Evolutionary conservation across 176 grass and related monocot species (phyloP), one percentile per base, ranked within the genome.

Genomic region (Bonia amplexicaulis): DNA sequence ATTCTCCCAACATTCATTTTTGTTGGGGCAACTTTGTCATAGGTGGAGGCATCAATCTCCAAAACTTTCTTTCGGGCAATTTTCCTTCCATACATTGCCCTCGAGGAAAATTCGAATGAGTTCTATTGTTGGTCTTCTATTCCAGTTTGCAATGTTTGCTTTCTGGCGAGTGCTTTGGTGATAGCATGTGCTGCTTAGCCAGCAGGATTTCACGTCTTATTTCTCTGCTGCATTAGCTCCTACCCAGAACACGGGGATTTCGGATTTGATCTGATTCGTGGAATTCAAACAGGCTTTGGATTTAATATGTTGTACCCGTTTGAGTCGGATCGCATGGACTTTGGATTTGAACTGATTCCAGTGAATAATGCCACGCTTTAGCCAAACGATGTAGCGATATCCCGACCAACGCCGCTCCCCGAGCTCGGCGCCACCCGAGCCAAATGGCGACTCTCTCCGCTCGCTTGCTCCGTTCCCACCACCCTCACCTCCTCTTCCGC

Each of bases 1-100:
- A 87, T 83, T 76, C 35, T 85, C 80, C 92, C 76, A 39, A 89
- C 89, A 93, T 89, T 91, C 77, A 76, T 94, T 96, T 93, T 89
- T 69, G 82, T 71, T 61, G 78, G 78, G 82, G 72, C 2, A 78
- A 65, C 57, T 31, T 61, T 90, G 71, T 87, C 60, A 7, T 89
- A 86, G 90, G 76, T 76, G 68, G 85, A 60, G 81, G 48, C 59
- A 54, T 88, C 64, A 10, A 68, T 86, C 29, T 79, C 85, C 72
- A 81, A 81, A 62, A 93, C 85, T 71, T 17, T 77, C 29, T 45
- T 65, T 23, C 60, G 70, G 85, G 85, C 89, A 64, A 87, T 84
- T 84, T 91, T 87, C 75, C 85, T 87, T 84, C 9, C 42, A 72
- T 82, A 71, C 78, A 64, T 79, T 80, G 76, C 16, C 85, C 48